A percentile compares a stretch with the other conserved stretches of the same genome.
These are phyloP conservation scores for Fusarium robinianum DNA, from an alignment of 2,329 filamentous ascomycete species.

Conservation along the genomic window DNA sequence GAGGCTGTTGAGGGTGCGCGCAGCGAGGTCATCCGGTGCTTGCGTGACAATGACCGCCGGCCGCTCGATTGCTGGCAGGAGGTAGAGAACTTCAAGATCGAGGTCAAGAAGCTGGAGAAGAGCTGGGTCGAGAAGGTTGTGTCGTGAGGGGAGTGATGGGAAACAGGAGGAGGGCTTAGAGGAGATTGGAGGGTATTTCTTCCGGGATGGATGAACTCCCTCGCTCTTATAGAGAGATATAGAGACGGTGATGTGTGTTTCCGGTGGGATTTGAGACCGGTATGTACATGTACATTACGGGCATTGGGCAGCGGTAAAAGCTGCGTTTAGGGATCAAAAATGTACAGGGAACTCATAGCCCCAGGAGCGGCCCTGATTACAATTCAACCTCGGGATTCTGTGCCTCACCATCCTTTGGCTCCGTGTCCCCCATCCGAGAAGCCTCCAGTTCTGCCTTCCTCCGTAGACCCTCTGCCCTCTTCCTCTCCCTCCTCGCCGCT, in stretches of 20 bases:
- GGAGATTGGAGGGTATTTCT: constrained; percentile 7
- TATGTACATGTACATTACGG: constrained; percentile 41
- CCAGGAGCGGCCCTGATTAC: constrained; percentile 27
- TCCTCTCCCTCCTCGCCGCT: constrained; percentile 56
- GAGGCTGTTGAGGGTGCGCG: constrained; percentile 75
- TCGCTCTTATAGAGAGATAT: constrained; percentile 24
- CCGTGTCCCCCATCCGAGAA: constrained; percentile 15
- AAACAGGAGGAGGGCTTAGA: neutral
- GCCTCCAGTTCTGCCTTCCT: constrained; percentile 51
- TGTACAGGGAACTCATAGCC: constrained; percentile 35
- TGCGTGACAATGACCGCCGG: constrained; percentile 81
- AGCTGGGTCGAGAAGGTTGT: constrained; percentile 85
- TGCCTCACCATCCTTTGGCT: constrained; percentile 12
- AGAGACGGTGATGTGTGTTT: constrained; percentile 20
- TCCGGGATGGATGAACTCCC: constrained; percentile 1
- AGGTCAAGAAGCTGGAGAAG: constrained; percentile 85
- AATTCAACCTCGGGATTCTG: constrained; percentile 24
- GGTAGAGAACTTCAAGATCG: constrained; percentile 86
- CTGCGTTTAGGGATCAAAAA: constrained; percentile 36
- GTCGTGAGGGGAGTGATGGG: constrained; percentile 39
- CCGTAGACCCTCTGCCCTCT: constrained; percentile 61
- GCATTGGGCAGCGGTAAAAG: constrained; percentile 39
- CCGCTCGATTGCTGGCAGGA: constrained; percentile 95
- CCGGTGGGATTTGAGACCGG: constrained; percentile 17
- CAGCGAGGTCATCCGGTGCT: constrained; percentile 75